Base-by-base conservation (phyloP, 495 filamentous ascomycete species). In the Talaromyces borbonicus region DNA sequence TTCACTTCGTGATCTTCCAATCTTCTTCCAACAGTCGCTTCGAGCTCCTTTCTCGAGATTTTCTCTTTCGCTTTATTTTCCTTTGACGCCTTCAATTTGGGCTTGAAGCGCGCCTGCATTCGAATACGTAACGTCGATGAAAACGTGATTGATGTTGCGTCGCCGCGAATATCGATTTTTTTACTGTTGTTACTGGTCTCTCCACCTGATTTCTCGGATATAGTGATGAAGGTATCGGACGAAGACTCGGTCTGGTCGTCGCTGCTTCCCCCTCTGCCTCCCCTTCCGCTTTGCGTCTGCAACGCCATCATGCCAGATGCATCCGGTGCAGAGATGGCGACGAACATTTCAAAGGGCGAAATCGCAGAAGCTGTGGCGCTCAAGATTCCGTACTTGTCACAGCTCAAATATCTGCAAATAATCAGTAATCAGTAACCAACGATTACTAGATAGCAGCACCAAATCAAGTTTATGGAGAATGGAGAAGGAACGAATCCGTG, bases 51-150 rank as follows among this genome's bases (percentile, higher is more conserved):
- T 50, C 83, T 73, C 55, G 81, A 90, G 40, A 97, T 84, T 71
- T 89, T 92, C 57, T 87, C 84, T 56, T 68, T 71, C 5, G 81
- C 81, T 71, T 85, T 94, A 49, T 81, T 80, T 56, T 85, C 84
- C 58, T 87, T 94, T 2, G 68, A 72, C 11, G 80, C 81, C 59
- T 83, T 85, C 8, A 89, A 66, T 52, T 75, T 75, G 33, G 88
- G 88, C 71, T 96, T 95, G 61, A 92, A 96, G 39, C 87, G 70
- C 22, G 89, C 87, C 68, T 98, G 92, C 86, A 97, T 92, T 19
- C 92, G 81, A 53, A 97, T 79, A 46, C 85, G 75, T 46, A 95
- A 56, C 15, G 81, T 86, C 51, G 89, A 86, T 48, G 78, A 78
- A 55, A 89, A 88, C 16, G 73, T 79, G 14, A 85, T 75, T 1